Evolutionary conservation across 2,329 filamentous ascomycete genomes (phyloP), one percentile per base, ranked within the genome.

Genomic region (Thelonectria olida): DNA sequence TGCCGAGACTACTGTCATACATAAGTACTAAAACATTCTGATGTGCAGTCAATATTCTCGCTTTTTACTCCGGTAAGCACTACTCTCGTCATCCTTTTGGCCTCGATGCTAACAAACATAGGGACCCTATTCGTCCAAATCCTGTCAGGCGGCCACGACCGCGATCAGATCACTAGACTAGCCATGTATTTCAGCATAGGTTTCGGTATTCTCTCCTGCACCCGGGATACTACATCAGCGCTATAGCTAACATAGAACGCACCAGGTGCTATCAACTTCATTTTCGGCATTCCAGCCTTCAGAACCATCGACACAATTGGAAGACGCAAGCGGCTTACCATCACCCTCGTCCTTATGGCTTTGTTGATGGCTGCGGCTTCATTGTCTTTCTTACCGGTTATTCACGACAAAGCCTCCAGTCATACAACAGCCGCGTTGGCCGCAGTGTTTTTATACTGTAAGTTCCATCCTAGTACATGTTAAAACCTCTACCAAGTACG

Each of bases 61-160:
- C 80, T 0, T 82, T 83, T 51, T 82, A 83, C 62, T 81, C 79
- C 1, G 75, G 79, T 76, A 72, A 22, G 50, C 2, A n/a, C n/a
- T n/a, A n/a, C 7, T 5, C 8, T 1, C 7, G 3, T 0, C 1
- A 9, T 13, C 1, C 4, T 3, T 13, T 7, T 2, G 8, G 4
- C 8, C 5, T 5, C 2, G 13, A 5, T 23, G 34, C 23, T 41
- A 10, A 49, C 19, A 10, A 3, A 4, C 19, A 5, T 5, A 41
- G 53, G 44, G 25, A 56, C 44, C 15, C 34, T 56, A 15, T 56
- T 49, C 23, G 44, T 22, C 2, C 34, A 39, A 5, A 42, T 50
- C 12, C 2, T 49, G 8, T 22, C 36, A 17, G 13, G 27, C 5
- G 36, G 17, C 17, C 5, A 25, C 2, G n/a, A 4, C 17, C 20